Conservation (phyloP, 2,329 filamentous ascomycete genomes). For the Aspergillus arachidicola region DNA sequence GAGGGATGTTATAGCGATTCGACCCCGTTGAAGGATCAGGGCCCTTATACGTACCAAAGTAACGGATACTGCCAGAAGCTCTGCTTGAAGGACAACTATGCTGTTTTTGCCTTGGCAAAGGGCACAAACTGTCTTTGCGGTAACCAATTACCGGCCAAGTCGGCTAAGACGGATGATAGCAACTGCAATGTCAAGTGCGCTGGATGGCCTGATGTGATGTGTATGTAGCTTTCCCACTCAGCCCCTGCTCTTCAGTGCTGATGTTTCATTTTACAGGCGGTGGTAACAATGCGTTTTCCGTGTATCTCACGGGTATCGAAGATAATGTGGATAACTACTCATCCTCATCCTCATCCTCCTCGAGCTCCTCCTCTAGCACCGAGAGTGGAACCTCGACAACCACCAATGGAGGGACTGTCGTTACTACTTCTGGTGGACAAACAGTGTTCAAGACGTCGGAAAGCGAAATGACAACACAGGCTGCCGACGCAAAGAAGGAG, state of each 20-base stretch:
- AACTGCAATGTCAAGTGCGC: constrained; percentile 69
- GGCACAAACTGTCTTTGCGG: constrained; percentile 74
- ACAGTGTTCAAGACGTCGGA: constrained; percentile 40
- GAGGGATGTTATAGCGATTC: constrained; percentile 57
- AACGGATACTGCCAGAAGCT: constrained; percentile 57
- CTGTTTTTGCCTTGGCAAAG: constrained; percentile 65
- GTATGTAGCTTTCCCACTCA: constrained; percentile 50
- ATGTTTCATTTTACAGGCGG: constrained; percentile 53
- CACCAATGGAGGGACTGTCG: constrained; percentile 19
- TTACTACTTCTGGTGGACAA: constrained; percentile 23
- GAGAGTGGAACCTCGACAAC: constrained; percentile 39
- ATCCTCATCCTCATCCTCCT: constrained; percentile 27
- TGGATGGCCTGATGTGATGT: constrained; percentile 64
- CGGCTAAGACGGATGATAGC: constrained; percentile 56
- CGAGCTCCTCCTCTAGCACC: constrained; percentile 26
- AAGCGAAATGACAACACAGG: constrained; percentile 27
- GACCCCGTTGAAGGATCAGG: constrained; percentile 51
- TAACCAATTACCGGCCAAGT: constrained; percentile 63
- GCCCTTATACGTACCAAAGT: constrained; percentile 55
- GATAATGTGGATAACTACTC: constrained; percentile 36
- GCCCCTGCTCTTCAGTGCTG: neutral
- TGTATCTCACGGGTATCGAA: constrained; percentile 55
- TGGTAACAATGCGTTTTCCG: constrained; percentile 54
- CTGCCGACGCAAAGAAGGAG: constrained; percentile 16
- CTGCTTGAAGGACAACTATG: constrained; percentile 52